These are phyloP conservation scores for Fusarium irregulare DNA, from an alignment of 2,329 filamentous ascomycete species.

Conservation along the genomic window DNA sequence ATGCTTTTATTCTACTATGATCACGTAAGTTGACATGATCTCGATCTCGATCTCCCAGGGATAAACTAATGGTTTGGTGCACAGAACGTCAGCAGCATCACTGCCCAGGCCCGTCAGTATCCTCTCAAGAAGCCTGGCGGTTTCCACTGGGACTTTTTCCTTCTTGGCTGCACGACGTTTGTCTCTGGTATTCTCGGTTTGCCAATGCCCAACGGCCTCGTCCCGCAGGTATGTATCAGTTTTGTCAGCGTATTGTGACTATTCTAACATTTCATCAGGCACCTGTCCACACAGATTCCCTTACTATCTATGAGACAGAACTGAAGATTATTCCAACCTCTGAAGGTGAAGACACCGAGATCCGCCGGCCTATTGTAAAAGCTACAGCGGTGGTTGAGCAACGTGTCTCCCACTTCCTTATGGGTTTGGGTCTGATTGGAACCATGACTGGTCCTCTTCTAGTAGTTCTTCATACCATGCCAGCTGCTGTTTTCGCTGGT, in stretches of 20 bases:
- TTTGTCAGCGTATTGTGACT: rapidly evolving
- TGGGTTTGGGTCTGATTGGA: not conserved
- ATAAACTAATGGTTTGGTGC: not conserved
- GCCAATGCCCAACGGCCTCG: not conserved
- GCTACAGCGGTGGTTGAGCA: conserved; percentile 8
- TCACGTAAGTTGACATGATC: not conserved
- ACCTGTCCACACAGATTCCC: conserved; percentile 1
- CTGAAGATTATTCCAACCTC: not conserved
- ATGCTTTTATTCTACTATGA: conserved; percentile 12
- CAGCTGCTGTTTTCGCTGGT: not conserved
- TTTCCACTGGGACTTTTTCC: conserved; percentile 7
- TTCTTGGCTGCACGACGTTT: conserved; percentile 1
- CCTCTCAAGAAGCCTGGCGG: conserved; percentile 4
- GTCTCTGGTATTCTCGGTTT: conserved; percentile 1
- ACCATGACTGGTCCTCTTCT: conserved; percentile 5
- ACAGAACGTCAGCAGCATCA: conserved; percentile 9
- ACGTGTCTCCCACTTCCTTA: not conserved
- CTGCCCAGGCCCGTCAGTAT: conserved; percentile 2
- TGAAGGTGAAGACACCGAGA: not conserved
- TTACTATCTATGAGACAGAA: not conserved
- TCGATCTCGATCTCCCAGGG: too few relatives aligned
- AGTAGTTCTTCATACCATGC: not conserved
- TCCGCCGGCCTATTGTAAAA: not conserved
- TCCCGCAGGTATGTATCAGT: not conserved
- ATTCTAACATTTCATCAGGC: not conserved